Conservation (phyloP, 345 rosid species). For the Raphanus raphanistrum region DNA sequence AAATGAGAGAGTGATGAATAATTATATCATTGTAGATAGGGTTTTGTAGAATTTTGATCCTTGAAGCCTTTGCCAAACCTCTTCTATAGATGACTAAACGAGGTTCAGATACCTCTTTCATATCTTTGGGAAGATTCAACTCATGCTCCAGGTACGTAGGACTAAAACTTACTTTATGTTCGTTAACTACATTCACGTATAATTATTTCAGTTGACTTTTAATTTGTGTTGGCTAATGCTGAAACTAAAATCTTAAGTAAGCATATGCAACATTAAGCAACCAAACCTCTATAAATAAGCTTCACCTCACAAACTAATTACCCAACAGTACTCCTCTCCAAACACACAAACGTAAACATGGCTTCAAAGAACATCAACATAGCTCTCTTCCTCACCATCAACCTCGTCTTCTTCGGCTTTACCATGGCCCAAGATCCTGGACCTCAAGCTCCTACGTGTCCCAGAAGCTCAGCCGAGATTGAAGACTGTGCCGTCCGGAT, state of each 20-base stretch:
- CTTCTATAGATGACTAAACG: not conserved
- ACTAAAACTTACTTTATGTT: not conserved
- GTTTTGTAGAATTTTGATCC: not conserved
- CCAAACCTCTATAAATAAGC: not conserved
- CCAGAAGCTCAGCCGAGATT: not conserved
- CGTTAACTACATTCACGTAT: not conserved
- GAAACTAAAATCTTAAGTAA: not conserved
- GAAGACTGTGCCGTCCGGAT: not conserved
- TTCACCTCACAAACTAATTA: not conserved
- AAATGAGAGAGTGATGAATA: not conserved
- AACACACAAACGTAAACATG: too few relatives aligned
- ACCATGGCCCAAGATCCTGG: not conserved
- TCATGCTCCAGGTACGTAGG: not conserved
- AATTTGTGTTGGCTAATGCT: not conserved
- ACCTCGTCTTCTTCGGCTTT: slow-evolving; percentile 19
- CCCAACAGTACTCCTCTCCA: not conserved
- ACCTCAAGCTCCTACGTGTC: not conserved
- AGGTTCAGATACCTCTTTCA: not conserved
- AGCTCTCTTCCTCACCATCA: slow-evolving; percentile 21
- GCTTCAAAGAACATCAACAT: not conserved
- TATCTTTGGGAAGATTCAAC: not conserved
- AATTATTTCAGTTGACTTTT: slow-evolving; percentile 1
- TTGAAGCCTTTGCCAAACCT: not conserved
- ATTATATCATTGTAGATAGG: too few relatives aligned
- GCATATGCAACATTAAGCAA: not conserved